phyloP scores from a whole-genome alignment of 352 stramenopile species.

The Globisporangium rhizosaccharum region DNA sequence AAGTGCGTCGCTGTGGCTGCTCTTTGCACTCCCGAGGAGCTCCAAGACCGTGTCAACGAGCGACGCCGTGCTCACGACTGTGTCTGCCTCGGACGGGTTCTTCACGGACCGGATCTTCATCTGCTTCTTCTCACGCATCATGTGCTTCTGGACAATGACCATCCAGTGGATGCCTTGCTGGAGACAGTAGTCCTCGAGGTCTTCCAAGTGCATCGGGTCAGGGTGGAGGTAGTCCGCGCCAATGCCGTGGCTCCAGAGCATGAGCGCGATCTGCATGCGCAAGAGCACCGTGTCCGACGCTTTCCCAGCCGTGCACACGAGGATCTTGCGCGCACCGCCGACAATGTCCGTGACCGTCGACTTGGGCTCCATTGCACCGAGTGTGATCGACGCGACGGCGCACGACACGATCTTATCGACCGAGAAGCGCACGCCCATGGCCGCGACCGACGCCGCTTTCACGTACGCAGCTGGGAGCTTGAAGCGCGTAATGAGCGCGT shows the following conservation, averaged over 20 bases:
- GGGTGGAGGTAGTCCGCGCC: conserved; percentile 80
- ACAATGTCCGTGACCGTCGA: conserved; percentile 27
- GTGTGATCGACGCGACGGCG: conserved; percentile 35
- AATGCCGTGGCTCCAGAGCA: conserved; percentile 71
- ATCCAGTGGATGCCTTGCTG: conserved; percentile 78
- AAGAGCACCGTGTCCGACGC: conserved; percentile 65
- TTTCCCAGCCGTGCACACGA: conserved; percentile 77
- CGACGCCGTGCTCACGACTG: conserved; percentile 54
- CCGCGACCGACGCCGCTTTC: conserved; percentile 61
- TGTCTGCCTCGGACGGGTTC: conserved; percentile 59
- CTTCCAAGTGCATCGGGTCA: conserved; percentile 69
- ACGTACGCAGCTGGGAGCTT: conserved; percentile 76
- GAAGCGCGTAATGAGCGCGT: conserved; percentile 76
- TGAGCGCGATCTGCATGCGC: conserved; percentile 73
- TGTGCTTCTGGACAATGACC: conserved; percentile 81
- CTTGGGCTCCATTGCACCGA: conserved; percentile 29
- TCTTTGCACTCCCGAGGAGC: conserved; percentile 21
- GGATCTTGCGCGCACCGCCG: conserved; percentile 40
- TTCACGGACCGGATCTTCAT: conserved; percentile 77
- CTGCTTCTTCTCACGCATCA: conserved; percentile 81
- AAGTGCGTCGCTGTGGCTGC: conserved; percentile 4
- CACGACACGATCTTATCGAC: conserved; percentile 84
- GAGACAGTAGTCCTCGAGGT: conserved; percentile 78
- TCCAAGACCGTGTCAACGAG: conserved; percentile 67
- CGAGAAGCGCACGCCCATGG: conserved; percentile 82